Conservation (phyloP, 805 yeast genomes). For the Saccharomyces kudriavzevii region DNA sequence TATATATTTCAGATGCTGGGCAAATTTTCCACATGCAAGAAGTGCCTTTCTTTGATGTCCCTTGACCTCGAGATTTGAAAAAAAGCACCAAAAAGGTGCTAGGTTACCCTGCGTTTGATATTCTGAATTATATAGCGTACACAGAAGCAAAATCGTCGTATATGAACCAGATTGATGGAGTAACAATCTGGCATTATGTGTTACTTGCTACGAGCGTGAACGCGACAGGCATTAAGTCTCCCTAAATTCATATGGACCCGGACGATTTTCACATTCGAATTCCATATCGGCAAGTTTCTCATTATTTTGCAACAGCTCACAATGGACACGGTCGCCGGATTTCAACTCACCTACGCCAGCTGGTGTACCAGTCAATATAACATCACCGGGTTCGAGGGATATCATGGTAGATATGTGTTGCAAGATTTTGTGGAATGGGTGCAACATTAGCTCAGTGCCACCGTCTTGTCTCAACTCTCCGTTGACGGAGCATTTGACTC, state of each 20-base stretch:
- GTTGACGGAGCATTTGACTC: slow-evolving; percentile 44
- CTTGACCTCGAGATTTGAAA: background rate
- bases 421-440: slow-evolving; percentile 74
- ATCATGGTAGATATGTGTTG: slow-evolving; percentile 78
- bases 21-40: background rate
- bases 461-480: slow-evolving; percentile 67
- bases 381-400: slow-evolving; percentile 86
- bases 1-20: background rate
- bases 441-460: slow-evolving; percentile 73
- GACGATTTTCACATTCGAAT: slow-evolving; percentile 37
- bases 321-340: slow-evolving; percentile 73
- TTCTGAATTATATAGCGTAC: background rate
- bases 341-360: slow-evolving; percentile 84
- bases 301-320: slow-evolving; percentile 52
- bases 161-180: background rate
- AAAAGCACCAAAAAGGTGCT: background rate
- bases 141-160: background rate
- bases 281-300: slow-evolving; percentile 42
- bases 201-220: background rate
- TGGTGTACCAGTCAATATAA: slow-evolving; percentile 93
- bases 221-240: slow-evolving; percentile 27
- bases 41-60: background rate
- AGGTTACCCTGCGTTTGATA: background rate
- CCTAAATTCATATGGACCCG: slow-evolving; percentile 52
- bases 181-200: background rate